phyloP scores from a whole-genome alignment of 2,329 filamentous ascomycete genomes.

The Fusarium virguliforme region DNA sequence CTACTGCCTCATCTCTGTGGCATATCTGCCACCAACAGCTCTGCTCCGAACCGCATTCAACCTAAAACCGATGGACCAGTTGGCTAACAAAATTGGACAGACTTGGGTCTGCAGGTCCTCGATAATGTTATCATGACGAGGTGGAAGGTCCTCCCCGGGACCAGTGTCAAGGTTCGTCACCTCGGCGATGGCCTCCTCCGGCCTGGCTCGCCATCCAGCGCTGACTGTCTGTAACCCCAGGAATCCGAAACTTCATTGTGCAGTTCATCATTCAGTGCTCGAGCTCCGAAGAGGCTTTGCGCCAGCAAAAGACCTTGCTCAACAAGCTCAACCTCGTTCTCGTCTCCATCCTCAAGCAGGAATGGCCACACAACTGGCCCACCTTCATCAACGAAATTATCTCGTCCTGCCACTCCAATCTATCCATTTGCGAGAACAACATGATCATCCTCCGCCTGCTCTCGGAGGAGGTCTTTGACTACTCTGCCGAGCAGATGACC shows the following conservation, averaged over 20 bases:
- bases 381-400: conserved; percentile 99
- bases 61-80: conserved; percentile 20
- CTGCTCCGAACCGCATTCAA: conserved; percentile 4
- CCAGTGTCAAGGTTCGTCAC: conserved; percentile 84
- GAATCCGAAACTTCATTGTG: conserved; percentile 99
- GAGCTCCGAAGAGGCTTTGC: conserved; percentile 88
- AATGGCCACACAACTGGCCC: conserved; percentile 99
- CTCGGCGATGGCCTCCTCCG: conserved; percentile 11
- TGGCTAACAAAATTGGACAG: conserved; percentile 63
- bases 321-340: conserved; percentile 99
- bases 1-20: conserved; percentile 34
- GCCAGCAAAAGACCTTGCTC: conserved; percentile 87
- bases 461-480: conserved; percentile 99
- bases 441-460: conserved; percentile 97
- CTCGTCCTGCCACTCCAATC: conserved; percentile 92
- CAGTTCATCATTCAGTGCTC: conserved; percentile 98
- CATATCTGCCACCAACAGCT: background rate
- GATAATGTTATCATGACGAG: conserved; percentile 99
- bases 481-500: conserved; percentile 99
- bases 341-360: conserved; percentile 97
- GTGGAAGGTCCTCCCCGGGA: conserved; percentile 97
- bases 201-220: conserved; percentile 6
- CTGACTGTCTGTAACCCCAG: conserved; percentile 62
- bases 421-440: conserved; percentile 99
- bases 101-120: conserved; percentile 94